Evolutionary conservation across 2,329 filamentous ascomycete genomes (phyloP), one percentile per base, ranked within the genome.

Genomic region (Fusarium austroafricanum): DNA sequence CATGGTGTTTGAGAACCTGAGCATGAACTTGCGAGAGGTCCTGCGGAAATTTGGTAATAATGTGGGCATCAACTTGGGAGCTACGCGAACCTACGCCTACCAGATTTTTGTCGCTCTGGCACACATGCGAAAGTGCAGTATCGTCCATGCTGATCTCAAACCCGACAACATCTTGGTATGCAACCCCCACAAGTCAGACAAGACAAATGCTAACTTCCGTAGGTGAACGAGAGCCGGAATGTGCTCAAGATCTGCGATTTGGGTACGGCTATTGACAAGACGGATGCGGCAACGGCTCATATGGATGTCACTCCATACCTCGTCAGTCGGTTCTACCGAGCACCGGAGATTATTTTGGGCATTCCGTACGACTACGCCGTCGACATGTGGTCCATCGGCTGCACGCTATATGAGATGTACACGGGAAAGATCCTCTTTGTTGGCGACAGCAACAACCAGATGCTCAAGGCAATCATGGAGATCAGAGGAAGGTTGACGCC

Each of bases 351-450:
- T 76, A 97, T 99, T 65, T 86, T 99, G 5, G 96, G 96, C n/a
- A 94, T 97, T 83, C 91, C 92, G 11, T 97, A 97, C 78, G 94
- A 97, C 77, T 96, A 95, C 77, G 91, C 92, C 10, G 93, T 98
- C 69, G 96, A 99, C 78, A 92, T 97, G 84, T 99, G 96, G 96
- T 96, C 95, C 10, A 93, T 98, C 70, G 96, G 96, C 37, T 99
- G 96, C 80, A 99, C 96, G 1, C 84, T 98, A 29, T 99, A 97
- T 79, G 96, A 99, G 80, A 84, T 99, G 39, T 98, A 97, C 82
- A 98, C 96, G 1, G 96, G 96, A 75, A 97, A 97, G 79, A 98
- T 99, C 59, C 84, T 99, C 31, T 99, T 99, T 78, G 94, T 93
- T 2, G 96, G 96, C 61, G 89, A 92, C 68, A 96, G 93, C 81